Conservation (phyloP, 306 rosid species). For the Arachis stenosperma region DNA sequence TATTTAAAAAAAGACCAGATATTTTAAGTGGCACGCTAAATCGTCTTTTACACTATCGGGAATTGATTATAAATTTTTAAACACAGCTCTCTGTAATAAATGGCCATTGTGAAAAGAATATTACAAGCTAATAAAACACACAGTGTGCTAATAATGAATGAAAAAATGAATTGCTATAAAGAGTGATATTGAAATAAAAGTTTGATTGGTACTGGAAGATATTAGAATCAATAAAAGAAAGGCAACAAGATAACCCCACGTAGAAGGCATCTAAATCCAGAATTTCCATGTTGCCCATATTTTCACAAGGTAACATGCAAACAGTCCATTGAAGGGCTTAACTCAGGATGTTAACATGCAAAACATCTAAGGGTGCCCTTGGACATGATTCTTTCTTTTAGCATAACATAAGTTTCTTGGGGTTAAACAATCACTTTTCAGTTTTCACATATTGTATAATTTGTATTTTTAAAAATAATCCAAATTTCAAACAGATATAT, state of each 20-base stretch:
- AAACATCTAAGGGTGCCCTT: not conserved
- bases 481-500: no score
- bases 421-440: no score
- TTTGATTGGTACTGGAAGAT: not conserved
- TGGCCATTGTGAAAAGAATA: conserved; percentile 20
- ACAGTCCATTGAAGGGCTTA: conserved; percentile 14
- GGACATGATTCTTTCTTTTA: not conserved
- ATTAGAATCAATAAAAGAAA: conserved; percentile 13
- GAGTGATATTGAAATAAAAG: conserved; percentile 8
- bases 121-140: not conserved
- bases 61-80: no score
- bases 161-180: not conserved
- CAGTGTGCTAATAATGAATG: not conserved
- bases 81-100: conserved; percentile 16
- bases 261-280: not conserved
- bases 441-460: no score
- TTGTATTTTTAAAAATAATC: no score
- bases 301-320: conserved; percentile 9
- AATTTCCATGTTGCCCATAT: not conserved
- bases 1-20: not conserved
- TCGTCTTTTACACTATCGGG: no score
- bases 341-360: not conserved
- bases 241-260: not conserved
- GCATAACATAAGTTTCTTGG: no score
- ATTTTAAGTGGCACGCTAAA: no score